These are phyloP conservation scores for Camellia oleifera DNA, from an alignment of 179 eudicot genomes.

Conservation along the genomic window DNA sequence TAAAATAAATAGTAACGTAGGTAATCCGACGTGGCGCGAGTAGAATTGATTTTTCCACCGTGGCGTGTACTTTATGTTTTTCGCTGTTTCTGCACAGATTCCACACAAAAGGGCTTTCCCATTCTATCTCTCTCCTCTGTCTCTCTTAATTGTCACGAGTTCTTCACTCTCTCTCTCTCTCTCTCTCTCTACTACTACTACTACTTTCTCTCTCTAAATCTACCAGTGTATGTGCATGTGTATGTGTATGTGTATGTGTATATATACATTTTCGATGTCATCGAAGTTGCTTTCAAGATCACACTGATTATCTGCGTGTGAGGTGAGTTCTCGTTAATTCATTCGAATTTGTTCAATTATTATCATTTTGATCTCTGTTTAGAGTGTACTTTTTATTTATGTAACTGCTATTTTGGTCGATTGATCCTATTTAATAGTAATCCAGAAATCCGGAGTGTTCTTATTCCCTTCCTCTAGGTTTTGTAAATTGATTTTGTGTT, in stretches of 20 bases:
- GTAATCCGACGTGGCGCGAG: slow-evolving; percentile 14
- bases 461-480: background rate
- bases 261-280: slow-evolving; percentile 1
- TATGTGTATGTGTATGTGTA: background rate
- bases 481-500: background rate
- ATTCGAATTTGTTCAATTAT: background rate
- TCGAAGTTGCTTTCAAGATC: background rate
- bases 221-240: background rate
- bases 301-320: background rate
- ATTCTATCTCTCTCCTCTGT: background rate
- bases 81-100: no score
- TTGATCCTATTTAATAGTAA: background rate
- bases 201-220: background rate
- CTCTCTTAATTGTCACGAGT: background rate
- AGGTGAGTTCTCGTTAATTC: background rate
- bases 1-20: no score
- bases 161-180: background rate
- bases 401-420: background rate
- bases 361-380: background rate
- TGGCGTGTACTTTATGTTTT: slow-evolving; percentile 10
- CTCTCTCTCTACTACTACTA: no score
- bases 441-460: background rate
- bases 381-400: background rate
- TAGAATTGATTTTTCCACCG: slow-evolving; percentile 10
- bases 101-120: background rate